Percentiles rank a stretch among this genome's conserved stretches.
phyloP scores from a whole-genome alignment of 441 rosid species.

The Manihot esculenta region DNA sequence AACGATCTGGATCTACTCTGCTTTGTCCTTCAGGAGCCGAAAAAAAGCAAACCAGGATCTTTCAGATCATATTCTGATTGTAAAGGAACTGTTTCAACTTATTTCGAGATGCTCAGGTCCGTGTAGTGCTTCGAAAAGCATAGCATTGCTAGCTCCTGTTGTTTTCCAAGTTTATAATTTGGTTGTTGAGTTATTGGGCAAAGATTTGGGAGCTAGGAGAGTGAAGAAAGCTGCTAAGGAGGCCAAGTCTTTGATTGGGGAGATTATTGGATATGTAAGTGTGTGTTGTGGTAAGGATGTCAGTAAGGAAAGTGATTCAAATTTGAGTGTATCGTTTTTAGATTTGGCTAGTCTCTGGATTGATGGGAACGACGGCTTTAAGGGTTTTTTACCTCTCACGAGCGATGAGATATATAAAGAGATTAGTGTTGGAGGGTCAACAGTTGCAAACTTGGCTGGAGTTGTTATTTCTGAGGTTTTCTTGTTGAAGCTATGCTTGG shows the following conservation, averaged over 20 bases:
- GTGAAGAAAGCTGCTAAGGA: slow-evolving; percentile 36
- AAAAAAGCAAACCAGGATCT: slow-evolving; percentile 25
- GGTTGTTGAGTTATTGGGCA: slow-evolving; percentile 28
- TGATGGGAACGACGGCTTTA: slow-evolving; percentile 16
- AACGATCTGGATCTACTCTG: slow-evolving; percentile 51
- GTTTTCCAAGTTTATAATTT: slow-evolving; percentile 33
- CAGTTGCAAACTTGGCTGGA: slow-evolving; percentile 45
- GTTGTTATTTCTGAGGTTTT: slow-evolving; percentile 42
- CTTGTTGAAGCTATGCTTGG: slow-evolving; percentile 49
- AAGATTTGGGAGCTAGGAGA: slow-evolving; percentile 29
- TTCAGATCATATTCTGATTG: slow-evolving; percentile 25
- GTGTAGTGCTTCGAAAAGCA: slow-evolving; percentile 35
- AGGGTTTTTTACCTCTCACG: slow-evolving; percentile 41
- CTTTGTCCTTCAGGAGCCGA: slow-evolving; percentile 34
- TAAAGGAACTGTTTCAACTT: slow-evolving; percentile 42
- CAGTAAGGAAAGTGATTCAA: slow-evolving; percentile 23
- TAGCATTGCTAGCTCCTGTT: slow-evolving; percentile 53
- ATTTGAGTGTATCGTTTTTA: slow-evolving; percentile 25
- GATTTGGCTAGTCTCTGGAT: slow-evolving; percentile 45
- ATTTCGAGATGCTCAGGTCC: slow-evolving; percentile 42
- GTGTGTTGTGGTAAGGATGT: slow-evolving; percentile 35
- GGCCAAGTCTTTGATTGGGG: slow-evolving; percentile 39
- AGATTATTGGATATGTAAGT: slow-evolving; percentile 41
- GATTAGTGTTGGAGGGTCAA: slow-evolving; percentile 27
- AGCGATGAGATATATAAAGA: slow-evolving; percentile 29